phyloP scores from a whole-genome alignment of 768 basidiomycete genomes.

The Pholiota microspora region DNA sequence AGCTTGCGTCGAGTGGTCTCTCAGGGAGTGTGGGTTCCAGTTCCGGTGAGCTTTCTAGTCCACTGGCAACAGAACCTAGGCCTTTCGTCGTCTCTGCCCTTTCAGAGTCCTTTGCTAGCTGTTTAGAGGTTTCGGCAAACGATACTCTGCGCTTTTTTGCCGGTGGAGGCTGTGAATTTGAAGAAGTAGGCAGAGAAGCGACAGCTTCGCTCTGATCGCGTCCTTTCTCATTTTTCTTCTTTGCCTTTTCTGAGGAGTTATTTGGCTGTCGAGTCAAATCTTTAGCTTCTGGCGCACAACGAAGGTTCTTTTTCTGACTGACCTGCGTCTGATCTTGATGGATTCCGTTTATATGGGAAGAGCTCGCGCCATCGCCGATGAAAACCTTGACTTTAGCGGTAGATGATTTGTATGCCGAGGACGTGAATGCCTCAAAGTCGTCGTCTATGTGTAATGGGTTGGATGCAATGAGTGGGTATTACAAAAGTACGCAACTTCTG shows the following conservation, averaged over 20 bases:
- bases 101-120: not conserved
- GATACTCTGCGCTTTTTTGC: slow-evolving; percentile 22
- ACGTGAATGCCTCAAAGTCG: slow-evolving; percentile 73
- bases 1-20: not conserved
- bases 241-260: not conserved
- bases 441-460: slow-evolving; percentile 49
- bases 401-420: slow-evolving; percentile 36
- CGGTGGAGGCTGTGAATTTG: slow-evolving; percentile 3
- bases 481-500: not conserved
- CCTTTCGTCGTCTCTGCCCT: not conserved
- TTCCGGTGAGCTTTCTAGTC: not conserved
- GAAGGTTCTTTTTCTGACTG: not conserved
- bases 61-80: not conserved
- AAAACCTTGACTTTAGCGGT: slow-evolving; percentile 37
- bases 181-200: not conserved
- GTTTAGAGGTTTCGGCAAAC: slow-evolving; percentile 13
- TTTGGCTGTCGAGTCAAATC: not conserved
- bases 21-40: too few species aligned
- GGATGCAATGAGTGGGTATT: not conserved
- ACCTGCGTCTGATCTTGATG: slow-evolving; percentile 3
- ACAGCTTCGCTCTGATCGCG: not conserved
- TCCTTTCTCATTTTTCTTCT: slow-evolving; percentile 22
- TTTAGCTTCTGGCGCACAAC: not conserved
- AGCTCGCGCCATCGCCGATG: slow-evolving; percentile 21
- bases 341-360: not conserved